phyloP scores from a whole-genome alignment of 1,284 basidiomycete genomes.

The Ceratobasidium sp. region DNA sequence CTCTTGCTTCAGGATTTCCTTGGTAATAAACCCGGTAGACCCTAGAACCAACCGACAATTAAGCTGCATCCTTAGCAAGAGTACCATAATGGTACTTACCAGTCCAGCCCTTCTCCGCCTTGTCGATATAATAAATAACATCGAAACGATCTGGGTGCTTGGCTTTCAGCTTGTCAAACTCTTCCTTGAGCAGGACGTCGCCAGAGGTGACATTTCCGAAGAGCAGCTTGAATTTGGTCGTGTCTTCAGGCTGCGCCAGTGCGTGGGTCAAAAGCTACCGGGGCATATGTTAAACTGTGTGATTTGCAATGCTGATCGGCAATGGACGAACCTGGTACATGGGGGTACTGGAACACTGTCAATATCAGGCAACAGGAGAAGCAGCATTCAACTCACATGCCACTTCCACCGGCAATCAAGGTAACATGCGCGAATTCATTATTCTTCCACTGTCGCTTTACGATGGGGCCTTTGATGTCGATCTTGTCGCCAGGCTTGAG shows the following conservation, averaged over 20 bases:
- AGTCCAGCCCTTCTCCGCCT: constrained; percentile 75
- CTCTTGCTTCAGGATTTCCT: constrained; percentile 77
- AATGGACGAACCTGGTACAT: constrained; percentile 56
- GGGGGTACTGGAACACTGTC: constrained; percentile 54
- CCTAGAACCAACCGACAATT: constrained; percentile 59
- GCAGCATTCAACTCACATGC: constrained; percentile 66
- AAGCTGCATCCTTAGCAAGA: not conserved
- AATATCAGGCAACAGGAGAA: not conserved
- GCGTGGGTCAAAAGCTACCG: constrained; percentile 75
- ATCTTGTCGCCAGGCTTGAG: constrained; percentile 84
- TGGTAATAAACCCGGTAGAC: constrained; percentile 75
- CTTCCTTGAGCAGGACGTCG: constrained; percentile 88
- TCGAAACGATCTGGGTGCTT: constrained; percentile 77
- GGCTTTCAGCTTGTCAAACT: constrained; percentile 80
- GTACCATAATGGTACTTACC: too few relatives aligned
- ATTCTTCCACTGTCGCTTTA: constrained; percentile 83
- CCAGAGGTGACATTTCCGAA: constrained; percentile 91
- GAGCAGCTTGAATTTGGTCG: constrained; percentile 93
- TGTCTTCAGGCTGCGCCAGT: constrained; percentile 77
- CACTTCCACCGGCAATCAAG: constrained; percentile 89
- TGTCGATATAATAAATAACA: constrained; percentile 89
- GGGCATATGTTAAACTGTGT: not conserved
- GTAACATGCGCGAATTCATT: constrained; percentile 89
- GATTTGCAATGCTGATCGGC: not conserved
- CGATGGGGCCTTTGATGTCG: constrained; percentile 89